phyloP scores from a whole-genome alignment of 2,329 filamentous ascomycete species.

The Fonsecaea erecta region DNA sequence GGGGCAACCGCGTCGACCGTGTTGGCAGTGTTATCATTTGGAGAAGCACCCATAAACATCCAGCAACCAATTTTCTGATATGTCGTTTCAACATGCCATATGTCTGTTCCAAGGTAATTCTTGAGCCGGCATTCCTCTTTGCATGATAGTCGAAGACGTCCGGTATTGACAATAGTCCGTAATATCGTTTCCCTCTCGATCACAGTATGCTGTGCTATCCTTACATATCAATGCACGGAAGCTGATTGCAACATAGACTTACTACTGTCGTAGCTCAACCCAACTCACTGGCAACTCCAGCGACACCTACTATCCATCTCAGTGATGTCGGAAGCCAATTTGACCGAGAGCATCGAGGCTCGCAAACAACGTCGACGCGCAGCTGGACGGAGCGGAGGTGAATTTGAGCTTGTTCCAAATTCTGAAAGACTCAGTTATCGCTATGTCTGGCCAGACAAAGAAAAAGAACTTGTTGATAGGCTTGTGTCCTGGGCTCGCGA shows the following conservation, averaged over 20 bases:
- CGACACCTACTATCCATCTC: background rate
- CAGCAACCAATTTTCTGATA: background rate
- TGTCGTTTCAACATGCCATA: background rate
- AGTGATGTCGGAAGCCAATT: background rate
- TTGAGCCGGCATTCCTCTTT: background rate
- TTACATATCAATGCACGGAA: background rate
- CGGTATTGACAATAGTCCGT: background rate
- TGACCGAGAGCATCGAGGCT: background rate
- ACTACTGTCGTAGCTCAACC: background rate
- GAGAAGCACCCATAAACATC: background rate
- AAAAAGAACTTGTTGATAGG: background rate
- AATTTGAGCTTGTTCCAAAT: slow-evolving; percentile 18
- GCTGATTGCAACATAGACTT: background rate
- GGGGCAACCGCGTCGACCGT: background rate
- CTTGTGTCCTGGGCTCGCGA: background rate
- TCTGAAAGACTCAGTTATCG: slow-evolving; percentile 6
- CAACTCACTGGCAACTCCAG: background rate
- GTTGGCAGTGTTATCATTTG: background rate
- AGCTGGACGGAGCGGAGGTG: slow-evolving; percentile 23
- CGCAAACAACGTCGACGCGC: slow-evolving; percentile 19
- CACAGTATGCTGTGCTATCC: background rate
- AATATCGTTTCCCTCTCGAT: background rate
- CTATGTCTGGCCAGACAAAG: slow-evolving; percentile 10
- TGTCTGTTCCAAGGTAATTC: background rate
- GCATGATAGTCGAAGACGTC: background rate